Percentiles rank a stretch among this genome's conserved stretches.
phyloP scores from a whole-genome alignment of 192 early-diverging fungal species.

The Dimargaris cristalligena region DNA sequence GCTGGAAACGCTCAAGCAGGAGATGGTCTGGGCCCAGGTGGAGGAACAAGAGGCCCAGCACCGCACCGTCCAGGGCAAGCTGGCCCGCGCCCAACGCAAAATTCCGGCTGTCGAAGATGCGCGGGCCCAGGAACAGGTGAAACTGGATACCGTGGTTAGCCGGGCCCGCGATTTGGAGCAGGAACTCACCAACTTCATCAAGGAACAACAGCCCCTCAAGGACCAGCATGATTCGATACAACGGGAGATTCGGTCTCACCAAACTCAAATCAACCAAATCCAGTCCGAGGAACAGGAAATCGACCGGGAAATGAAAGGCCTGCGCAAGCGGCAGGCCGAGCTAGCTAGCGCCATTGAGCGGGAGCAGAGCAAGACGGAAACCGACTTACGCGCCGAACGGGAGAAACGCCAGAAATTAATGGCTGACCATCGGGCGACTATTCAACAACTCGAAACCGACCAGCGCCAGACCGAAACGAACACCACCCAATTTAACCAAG shows the following conservation, averaged over 20 bases:
- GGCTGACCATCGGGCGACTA: slow-evolving; percentile 19
- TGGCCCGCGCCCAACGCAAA: slow-evolving; percentile 3
- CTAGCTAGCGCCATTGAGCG: slow-evolving; percentile 8
- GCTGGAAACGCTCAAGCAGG: slow-evolving; percentile 39
- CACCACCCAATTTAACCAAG: slow-evolving; percentile 19
- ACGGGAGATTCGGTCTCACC: slow-evolving; percentile 12
- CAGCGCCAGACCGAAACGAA: slow-evolving; percentile 19
- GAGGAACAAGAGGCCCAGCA: slow-evolving; percentile 20
- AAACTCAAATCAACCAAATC: slow-evolving; percentile 12
- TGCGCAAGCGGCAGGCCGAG: slow-evolving; percentile 13
- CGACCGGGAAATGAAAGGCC: slow-evolving; percentile 24
- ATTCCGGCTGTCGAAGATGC: not conserved
- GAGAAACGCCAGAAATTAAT: slow-evolving; percentile 20
- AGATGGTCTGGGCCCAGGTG: slow-evolving; percentile 54
- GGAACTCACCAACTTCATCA: slow-evolving; percentile 16
- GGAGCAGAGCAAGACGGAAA: slow-evolving; percentile 14
- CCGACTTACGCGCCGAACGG: slow-evolving; percentile 13
- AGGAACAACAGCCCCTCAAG: slow-evolving; percentile 14
- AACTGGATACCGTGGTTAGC: slow-evolving; percentile 23
- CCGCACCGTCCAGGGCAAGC: not conserved
- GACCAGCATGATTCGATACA: slow-evolving; percentile 12
- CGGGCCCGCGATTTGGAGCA: slow-evolving; percentile 22
- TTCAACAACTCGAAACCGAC: slow-evolving; percentile 19
- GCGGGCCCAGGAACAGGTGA: slow-evolving; percentile 27
- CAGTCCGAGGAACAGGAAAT: slow-evolving; percentile 24